A percentile compares a stretch with the other conserved stretches of the same genome.
These are phyloP conservation scores for Oxalis stricta DNA, from an alignment of 441 rosid genomes.

Conservation along the genomic window DNA sequence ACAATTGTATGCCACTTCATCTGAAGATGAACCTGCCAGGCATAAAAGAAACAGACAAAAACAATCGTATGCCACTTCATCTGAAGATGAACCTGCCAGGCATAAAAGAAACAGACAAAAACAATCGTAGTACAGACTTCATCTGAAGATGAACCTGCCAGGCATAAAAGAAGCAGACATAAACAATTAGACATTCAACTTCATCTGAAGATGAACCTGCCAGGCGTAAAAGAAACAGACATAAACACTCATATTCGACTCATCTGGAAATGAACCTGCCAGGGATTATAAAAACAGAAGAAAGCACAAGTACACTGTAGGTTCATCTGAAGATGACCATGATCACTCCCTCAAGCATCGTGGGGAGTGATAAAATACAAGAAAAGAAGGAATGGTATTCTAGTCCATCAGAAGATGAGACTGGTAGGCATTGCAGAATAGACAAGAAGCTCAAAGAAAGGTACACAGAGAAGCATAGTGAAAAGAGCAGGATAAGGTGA, in stretches of 20 bases:
- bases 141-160: conserved; percentile 7
- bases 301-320: too few relatives aligned
- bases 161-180: conserved; percentile 2
- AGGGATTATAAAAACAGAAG: conserved; percentile 4
- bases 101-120: conserved; percentile 2
- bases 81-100: conserved; percentile 7
- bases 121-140: neutral
- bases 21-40: conserved; percentile 6
- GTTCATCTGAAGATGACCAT: too few relatives aligned
- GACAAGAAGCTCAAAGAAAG: too few relatives aligned
- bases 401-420: too few relatives aligned
- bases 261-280: conserved; percentile 6
- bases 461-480: too few relatives aligned
- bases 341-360: too few relatives aligned
- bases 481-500: too few relatives aligned
- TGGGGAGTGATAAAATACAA: too few relatives aligned
- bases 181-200: neutral
- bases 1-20: conserved; percentile 7
- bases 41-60: conserved; percentile 9
- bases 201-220: conserved; percentile 6
- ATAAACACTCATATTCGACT: neutral
- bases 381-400: too few relatives aligned
- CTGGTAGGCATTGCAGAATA: too few relatives aligned
- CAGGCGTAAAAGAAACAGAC: conserved; percentile 4
- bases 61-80: neutral